phyloP scores from a whole-genome alignment of 2,329 filamentous ascomycete species.

The Pseudocercospora cruenta region DNA sequence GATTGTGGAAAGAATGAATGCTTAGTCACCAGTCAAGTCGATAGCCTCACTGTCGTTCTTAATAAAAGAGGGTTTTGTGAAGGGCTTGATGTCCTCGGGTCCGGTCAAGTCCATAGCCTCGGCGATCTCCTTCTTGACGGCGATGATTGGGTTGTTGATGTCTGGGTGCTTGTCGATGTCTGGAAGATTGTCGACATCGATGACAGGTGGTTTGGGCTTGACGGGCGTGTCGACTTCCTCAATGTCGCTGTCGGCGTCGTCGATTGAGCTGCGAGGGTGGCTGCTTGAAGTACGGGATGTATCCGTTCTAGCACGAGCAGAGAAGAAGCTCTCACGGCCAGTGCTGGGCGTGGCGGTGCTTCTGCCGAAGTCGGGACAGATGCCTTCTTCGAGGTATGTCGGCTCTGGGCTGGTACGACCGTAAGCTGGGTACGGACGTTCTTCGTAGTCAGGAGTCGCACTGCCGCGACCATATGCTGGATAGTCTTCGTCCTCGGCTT shows the following conservation, averaged over 20 bases:
- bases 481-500: not conserved
- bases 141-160: not conserved
- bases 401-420: not conserved
- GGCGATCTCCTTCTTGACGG: not conserved
- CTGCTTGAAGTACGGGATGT: not conserved
- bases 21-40: not conserved
- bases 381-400: slow-evolving; percentile 1
- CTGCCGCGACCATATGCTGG: not conserved
- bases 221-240: not conserved
- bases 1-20: not conserved
- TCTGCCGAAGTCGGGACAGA: not conserved
- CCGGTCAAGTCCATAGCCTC: not conserved
- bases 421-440: not conserved
- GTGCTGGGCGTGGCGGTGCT: not conserved
- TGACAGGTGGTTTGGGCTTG: not conserved
- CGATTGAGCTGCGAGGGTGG: not conserved
- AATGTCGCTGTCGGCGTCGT: not conserved
- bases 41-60: not conserved
- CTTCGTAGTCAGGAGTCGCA: not conserved
- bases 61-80: not conserved
- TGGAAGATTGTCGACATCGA: not conserved
- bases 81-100: not conserved
- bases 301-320: not conserved
- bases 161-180: not conserved
- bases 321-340: not conserved